Conservation (phyloP, 768 basidiomycete species). For the Termitomyces eurrhizus region DNA sequence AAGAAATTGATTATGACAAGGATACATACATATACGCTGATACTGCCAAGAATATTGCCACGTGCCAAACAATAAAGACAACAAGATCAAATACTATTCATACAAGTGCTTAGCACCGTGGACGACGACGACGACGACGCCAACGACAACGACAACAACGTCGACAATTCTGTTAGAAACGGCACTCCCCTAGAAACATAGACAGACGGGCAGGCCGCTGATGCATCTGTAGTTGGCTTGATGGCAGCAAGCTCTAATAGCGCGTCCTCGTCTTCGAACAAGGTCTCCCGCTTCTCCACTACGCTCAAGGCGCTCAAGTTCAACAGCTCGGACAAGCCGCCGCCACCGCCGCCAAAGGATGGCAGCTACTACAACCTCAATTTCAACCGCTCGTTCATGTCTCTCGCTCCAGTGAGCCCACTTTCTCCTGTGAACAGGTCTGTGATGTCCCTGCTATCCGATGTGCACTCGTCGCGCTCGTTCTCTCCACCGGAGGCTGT, state of each 20-base stretch:
- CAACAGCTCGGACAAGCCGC: constrained; percentile 25
- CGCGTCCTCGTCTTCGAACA: constrained; percentile 15
- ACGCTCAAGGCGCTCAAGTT: constrained; percentile 30
- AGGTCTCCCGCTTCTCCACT: constrained; percentile 28
- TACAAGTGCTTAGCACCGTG: not conserved
- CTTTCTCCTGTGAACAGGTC: constrained; percentile 32
- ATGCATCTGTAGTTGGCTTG: not conserved
- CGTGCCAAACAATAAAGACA: not conserved
- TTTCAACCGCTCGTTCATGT: constrained; percentile 41
- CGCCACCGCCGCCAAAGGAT: constrained; percentile 66
- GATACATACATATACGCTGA: not conserved
- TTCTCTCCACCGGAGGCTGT: constrained; percentile 17
- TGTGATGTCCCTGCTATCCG: constrained; percentile 33
- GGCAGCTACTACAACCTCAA: constrained; percentile 38
- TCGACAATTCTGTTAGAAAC: not conserved
- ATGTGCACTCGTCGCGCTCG: constrained; percentile 15
- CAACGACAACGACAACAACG: not conserved
- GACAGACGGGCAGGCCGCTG: not conserved
- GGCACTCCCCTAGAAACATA: not conserved
- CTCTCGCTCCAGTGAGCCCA: constrained; percentile 36
- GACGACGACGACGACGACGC: not conserved
- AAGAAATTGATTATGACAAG: not conserved
- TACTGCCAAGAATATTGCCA: not conserved
- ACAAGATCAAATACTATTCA: not conserved
- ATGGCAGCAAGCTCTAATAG: constrained; percentile 24